Base-by-base conservation (phyloP, 805 yeast genomes). In the Metschnikowia santaceciliae region DNA sequence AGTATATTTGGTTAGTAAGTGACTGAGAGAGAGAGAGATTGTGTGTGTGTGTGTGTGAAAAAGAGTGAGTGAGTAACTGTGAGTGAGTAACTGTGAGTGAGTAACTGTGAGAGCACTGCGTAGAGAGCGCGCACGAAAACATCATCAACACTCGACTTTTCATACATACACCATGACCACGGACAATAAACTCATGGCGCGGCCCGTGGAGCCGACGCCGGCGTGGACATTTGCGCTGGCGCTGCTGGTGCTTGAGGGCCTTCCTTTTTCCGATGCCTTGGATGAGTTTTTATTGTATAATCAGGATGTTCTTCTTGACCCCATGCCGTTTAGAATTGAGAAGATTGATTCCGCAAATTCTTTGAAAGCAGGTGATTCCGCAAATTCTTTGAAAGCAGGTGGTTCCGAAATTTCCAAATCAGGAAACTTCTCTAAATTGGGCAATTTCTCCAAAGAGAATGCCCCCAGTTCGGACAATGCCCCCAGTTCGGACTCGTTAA, bases 221-320 rank as follows among this genome's bases (percentile, higher is more conserved):
- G 38, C 50, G n/a, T 59, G 78, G 78, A 69, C 75, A 3, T 73
- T 74, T 56, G 66, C 68, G 39, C 66, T 65, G 55, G 77, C 76
- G 2, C 59, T 72, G 36, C 56, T 68, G 13, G 41, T 26, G 13
- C 35, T 44, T 32, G 19, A 15, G 5, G 10, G 3, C 6, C 60
- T 71, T 19, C 63, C 63, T 45, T 61, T 68, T 15, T 49, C 62
- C 37, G 74, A 71, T 41, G 70, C 73, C 3, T 59, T 74, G 53
- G 75, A 74, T 55, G 77, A 71, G 56, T 74, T 69, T 54, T 60
- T 74, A 49, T 50, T 68, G 43, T 55, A 68, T 37, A 71, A 71
- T 55, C 59, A 60, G 32, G 54, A 60, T 35, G 53, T 72, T 17
- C 49, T 74, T 15, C 59, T 64, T 30, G 60, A 61, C 55, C 67